These are phyloP conservation scores for Colletotrichum costaricense DNA, from an alignment of 2,329 filamentous ascomycete genomes.

Conservation along the genomic window DNA sequence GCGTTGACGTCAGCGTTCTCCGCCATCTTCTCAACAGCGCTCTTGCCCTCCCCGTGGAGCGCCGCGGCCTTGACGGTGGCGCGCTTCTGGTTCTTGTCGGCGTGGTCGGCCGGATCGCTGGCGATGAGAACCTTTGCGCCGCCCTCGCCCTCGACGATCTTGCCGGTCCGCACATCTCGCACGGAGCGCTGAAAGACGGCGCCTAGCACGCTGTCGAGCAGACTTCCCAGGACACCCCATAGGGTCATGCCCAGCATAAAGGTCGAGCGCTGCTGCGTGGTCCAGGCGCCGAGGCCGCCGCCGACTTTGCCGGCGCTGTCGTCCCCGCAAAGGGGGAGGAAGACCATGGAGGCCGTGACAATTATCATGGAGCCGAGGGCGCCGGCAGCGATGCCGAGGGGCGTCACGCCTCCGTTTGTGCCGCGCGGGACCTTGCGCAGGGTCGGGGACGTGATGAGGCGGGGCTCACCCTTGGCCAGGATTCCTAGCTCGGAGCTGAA, in stretches of 20 bases:
- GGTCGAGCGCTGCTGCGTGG: constrained; percentile 53
- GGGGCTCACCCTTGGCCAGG: constrained; percentile 78
- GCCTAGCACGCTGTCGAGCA: constrained; percentile 89
- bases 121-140: constrained; percentile 70
- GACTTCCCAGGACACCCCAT: constrained; percentile 82
- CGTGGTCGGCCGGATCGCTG: constrained; percentile 40
- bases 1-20: constrained; percentile 41
- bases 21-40: constrained; percentile 51
- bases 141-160: constrained; percentile 88
- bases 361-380: constrained; percentile 80
- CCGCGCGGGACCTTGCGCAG: constrained; percentile 86
- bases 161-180: constrained; percentile 83
- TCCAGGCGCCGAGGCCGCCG: constrained; percentile 63
- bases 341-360: constrained; percentile 70
- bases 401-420: constrained; percentile 92
- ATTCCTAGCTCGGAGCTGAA: constrained; percentile 97
- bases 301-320: constrained; percentile 46
- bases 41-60: constrained; percentile 56
- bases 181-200: constrained; percentile 89
- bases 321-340: constrained; percentile 76
- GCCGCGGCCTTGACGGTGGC: constrained; percentile 54
- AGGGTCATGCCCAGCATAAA: constrained; percentile 70
- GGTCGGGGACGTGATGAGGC: constrained; percentile 84
- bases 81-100: constrained; percentile 42
- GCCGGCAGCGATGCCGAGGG: constrained; percentile 79